Evolutionary conservation across 2,329 filamentous ascomycete genomes (phyloP), one percentile per base, ranked within the genome.

Genomic region (Pseudofabraea citricarpa): DNA sequence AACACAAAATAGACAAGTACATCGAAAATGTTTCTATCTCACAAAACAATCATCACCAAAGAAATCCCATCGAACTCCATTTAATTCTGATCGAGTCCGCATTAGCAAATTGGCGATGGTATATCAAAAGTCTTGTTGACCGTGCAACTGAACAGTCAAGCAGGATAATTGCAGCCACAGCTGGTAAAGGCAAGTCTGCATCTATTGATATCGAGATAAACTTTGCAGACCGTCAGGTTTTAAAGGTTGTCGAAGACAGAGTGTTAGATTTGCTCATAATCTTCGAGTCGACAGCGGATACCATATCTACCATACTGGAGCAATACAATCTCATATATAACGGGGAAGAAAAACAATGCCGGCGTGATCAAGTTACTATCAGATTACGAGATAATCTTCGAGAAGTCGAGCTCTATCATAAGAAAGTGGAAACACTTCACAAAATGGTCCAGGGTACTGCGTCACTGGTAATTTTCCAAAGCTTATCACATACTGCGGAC

Each of bases 161-260:
- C 16, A 32, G 12, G 18, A 6, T 39, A 23, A 13, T 23, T 26
- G n/a, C 15, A 36, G 12, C 13, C 10, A 24, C 18, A 51, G 44
- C 44, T 42, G 5, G 44, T 49, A 5, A 32, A 24, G 8, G 40
- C 44, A 2, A 40, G 22, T 19, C 24, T 49, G 5, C 40, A 1
- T 18, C 35, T 18, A 43, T 19, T 22, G 44, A 49, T 21, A 31
- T 46, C 22, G 12, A n/a, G 7, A 18, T 49, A 6, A 46, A 47
- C n/a, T 52, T 52, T 20, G 15, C 46, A 5, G 49, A 52, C 24
- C 44, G 47, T 4, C 49, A 52, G 31, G 24, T 37, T 15, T 20
- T 49, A 1, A 47, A 48, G 20, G 38, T 41, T 23, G 44, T 47
- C 8, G 49, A 52, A 27, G 49, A 52, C n/a, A 47, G 49, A 23